Conservation (phyloP, 169 alveolate species). For the Cryptosporidium sp. region DNA sequence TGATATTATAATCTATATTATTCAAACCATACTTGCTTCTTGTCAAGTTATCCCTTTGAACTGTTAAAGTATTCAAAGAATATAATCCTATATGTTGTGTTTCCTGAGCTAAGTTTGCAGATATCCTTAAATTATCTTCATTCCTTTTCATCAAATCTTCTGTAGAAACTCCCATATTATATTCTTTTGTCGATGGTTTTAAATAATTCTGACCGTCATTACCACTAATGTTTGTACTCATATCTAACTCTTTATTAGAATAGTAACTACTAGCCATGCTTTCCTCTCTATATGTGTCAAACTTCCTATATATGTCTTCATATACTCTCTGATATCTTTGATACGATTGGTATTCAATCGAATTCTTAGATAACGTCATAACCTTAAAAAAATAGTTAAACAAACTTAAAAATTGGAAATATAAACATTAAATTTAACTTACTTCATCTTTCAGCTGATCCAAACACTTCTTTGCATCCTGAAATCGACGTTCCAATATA, state of each 20-base stretch:
- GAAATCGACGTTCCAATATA: slow-evolving; percentile 22
- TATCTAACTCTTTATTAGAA: neutral
- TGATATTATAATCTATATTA: slow-evolving; percentile 53
- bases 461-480: slow-evolving; percentile 37
- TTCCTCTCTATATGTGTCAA: slow-evolving; percentile 30
- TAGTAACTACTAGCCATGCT: neutral
- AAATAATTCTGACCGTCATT: slow-evolving; percentile 12
- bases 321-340: slow-evolving; percentile 37
- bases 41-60: slow-evolving; percentile 67
- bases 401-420: neutral
- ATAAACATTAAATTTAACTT: slow-evolving; percentile 1
- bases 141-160: slow-evolving; percentile 52
- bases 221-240: neutral
- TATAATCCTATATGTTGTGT: slow-evolving; percentile 49
- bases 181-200: slow-evolving; percentile 7
- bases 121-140: slow-evolving; percentile 52
- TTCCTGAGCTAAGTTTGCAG: slow-evolving; percentile 68
- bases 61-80: slow-evolving; percentile 59
- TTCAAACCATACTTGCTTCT: slow-evolving; percentile 64
- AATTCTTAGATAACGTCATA: slow-evolving; percentile 38
- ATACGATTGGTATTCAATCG: slow-evolving; percentile 51
- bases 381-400: slow-evolving; percentile 10
- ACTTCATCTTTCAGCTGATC: slow-evolving; percentile 51
- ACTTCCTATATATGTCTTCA: slow-evolving; percentile 25
- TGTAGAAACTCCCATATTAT: slow-evolving; percentile 47